Base-by-base conservation (phyloP, 768 basidiomycete species). In the Kwoniella botswanensis region DNA sequence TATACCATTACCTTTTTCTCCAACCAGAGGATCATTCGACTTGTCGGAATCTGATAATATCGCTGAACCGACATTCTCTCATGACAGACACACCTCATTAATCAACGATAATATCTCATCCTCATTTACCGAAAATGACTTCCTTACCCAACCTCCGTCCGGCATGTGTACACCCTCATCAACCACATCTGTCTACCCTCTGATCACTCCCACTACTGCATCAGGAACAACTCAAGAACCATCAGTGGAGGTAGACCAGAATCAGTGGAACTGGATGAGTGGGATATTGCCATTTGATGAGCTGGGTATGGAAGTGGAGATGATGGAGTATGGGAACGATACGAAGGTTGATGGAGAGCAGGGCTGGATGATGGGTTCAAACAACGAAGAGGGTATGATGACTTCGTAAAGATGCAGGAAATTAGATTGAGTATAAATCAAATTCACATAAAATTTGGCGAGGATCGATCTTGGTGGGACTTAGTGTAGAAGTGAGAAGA, bases 1-100 rank as follows among this genome's bases (percentile, higher is more conserved):
- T 50, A 67, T 67, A 42, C 65, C 65, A 4, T 26, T 67, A n/a
- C 65, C 65, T 15, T 21, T 57, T 35, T 67, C 65, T 0, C 65
- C 65, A 1, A 58, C 21, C 0, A 52, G 1, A 2, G 56, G 29
- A 12, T 52, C 65, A 17, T 67, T 50, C 57, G 43, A 42, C 7
- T n/a, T 67, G n/a, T 41, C 24, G 1, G 13, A 29, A 24, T 55
- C 24, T 9, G 62, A 63, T 15, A 17, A 52, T n/a, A 22, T 24
- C 4, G 43, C 43, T 50, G 24, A 12, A 6, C 26, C 44, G 9
- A 52, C 62, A 17, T 41, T 26, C 62, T 17, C 59, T 21, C 57
- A 18, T 35, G 29, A 62, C 4, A 6, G 7, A 43, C 21, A 29
- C 0, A 46, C 3, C 1, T 11, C 60, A 24, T 10, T 46, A 1